Evolutionary conservation across 441 rosid genomes (phyloP).

Genomic region (Capsella rubella): DNA sequence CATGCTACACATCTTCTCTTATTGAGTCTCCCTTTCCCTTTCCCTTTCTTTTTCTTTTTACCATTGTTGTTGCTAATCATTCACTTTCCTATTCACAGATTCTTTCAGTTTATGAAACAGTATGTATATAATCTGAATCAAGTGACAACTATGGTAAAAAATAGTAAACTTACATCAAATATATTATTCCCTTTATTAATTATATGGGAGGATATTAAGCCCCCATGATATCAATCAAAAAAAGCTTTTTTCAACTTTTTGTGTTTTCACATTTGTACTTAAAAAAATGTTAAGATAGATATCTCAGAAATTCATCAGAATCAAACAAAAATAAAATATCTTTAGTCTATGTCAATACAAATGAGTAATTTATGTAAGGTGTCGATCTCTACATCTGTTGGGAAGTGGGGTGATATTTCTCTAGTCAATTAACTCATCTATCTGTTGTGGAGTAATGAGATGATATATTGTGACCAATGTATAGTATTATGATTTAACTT

Average conservation of each 20-base stretch:
- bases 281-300: too few relatives aligned
- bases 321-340: constrained; percentile 16
- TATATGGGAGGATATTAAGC: too few relatives aligned
- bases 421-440: not conserved
- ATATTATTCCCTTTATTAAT: too few relatives aligned
- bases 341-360: constrained; percentile 24
- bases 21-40: not conserved
- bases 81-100: not conserved
- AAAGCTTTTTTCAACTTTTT: too few relatives aligned
- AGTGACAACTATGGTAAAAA: too few relatives aligned
- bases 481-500: not conserved
- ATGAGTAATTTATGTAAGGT: not conserved
- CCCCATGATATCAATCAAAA: too few relatives aligned
- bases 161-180: too few relatives aligned
- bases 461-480: not conserved
- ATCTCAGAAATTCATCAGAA: not conserved
- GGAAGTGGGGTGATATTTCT: not conserved
- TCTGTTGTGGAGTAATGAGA: not conserved
- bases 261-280: not conserved
- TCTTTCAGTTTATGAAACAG: not conserved
- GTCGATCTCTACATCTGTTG: not conserved
- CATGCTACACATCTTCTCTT: not conserved
- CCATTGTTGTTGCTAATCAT: not conserved
- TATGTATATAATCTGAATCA: too few relatives aligned
- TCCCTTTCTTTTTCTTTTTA: not conserved